Evolutionary conservation across 208 protist genomes (phyloP).

Genomic region (Leishmania mexicana): DNA sequence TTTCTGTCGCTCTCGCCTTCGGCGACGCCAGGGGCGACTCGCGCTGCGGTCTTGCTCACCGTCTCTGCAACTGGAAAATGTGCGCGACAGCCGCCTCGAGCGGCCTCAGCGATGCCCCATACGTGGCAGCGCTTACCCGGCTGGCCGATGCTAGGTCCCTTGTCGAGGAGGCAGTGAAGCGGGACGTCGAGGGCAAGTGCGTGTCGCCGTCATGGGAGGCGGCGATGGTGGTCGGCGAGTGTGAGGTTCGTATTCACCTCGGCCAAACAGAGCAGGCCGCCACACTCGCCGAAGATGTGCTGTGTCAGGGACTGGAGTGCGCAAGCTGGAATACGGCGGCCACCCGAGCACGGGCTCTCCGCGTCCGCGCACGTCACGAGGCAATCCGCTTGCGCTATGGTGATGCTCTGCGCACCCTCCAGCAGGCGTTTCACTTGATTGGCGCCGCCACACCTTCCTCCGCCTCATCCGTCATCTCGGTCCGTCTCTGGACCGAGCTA

Average conservation of each 20-base stretch:
- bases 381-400: conserved; percentile 12
- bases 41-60: conserved; percentile 27
- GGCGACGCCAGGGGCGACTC: conserved; percentile 42
- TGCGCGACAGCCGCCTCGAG: conserved; percentile 12
- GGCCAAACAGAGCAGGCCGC: conserved; percentile 50
- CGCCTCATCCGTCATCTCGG: neutral
- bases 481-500: conserved; percentile 21
- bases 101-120: conserved; percentile 23
- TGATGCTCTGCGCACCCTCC: conserved; percentile 17
- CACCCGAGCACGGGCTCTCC: neutral
- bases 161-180: conserved; percentile 10
- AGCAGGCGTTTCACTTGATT: conserved; percentile 13
- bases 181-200: conserved; percentile 1
- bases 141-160: conserved; percentile 4
- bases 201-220: conserved; percentile 24
- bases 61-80: conserved; percentile 43
- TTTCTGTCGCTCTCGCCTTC: conserved; percentile 39
- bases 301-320: conserved; percentile 15
- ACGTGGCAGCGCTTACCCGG: conserved; percentile 14
- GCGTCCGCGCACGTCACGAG: conserved; percentile 15
- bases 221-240: conserved; percentile 48
- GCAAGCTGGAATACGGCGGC: conserved; percentile 4
- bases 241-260: conserved; percentile 40
- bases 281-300: conserved; percentile 28
- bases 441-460: neutral